Evolutionary conservation across 177 flowering plant genomes (phyloP).

Genomic region (Vitis hybrid): DNA sequence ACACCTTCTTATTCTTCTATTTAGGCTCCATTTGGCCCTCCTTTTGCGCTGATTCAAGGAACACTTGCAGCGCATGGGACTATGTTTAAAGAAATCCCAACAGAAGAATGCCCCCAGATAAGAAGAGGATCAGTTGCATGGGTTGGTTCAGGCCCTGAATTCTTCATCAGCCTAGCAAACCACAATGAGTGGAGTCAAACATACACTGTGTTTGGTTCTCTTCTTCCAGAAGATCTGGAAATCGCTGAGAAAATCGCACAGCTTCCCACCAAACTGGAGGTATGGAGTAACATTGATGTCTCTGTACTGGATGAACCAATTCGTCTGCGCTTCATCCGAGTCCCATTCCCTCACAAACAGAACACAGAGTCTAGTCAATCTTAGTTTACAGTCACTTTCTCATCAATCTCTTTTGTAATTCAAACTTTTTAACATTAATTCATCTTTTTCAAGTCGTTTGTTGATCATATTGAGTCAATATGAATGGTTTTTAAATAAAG

Average conservation of each 20-base stretch:
- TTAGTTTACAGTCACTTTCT: no score
- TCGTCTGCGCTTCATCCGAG: conserved; percentile 26
- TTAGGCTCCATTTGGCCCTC: conserved; percentile 89
- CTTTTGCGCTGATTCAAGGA: conserved; percentile 92
- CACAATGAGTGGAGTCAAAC: conserved; percentile 80
- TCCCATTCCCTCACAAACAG: no score
- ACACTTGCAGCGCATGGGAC: conserved; percentile 68
- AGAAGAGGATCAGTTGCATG: conserved; percentile 91
- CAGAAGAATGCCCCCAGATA: conserved; percentile 63
- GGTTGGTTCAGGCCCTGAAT: conserved; percentile 91
- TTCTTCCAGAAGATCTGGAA: conserved; percentile 86
- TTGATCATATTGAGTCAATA: no score
- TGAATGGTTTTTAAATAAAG: no score
- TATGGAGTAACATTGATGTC: conserved; percentile 75
- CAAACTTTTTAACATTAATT: no score
- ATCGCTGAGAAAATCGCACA: conserved; percentile 76
- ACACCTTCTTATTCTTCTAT: conserved; percentile 7
- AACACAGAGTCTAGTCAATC: no score
- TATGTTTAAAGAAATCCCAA: conserved; percentile 44
- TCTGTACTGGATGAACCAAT: conserved; percentile 65
- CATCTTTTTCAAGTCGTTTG: no score
- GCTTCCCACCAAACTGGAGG: conserved; percentile 67
- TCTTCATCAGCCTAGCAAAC: conserved; percentile 90
- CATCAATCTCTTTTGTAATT: no score
- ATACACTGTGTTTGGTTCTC: conserved; percentile 84